Evolutionary conservation across 2,329 filamentous ascomycete genomes (phyloP).

Genomic region (Xylaria sp.): DNA sequence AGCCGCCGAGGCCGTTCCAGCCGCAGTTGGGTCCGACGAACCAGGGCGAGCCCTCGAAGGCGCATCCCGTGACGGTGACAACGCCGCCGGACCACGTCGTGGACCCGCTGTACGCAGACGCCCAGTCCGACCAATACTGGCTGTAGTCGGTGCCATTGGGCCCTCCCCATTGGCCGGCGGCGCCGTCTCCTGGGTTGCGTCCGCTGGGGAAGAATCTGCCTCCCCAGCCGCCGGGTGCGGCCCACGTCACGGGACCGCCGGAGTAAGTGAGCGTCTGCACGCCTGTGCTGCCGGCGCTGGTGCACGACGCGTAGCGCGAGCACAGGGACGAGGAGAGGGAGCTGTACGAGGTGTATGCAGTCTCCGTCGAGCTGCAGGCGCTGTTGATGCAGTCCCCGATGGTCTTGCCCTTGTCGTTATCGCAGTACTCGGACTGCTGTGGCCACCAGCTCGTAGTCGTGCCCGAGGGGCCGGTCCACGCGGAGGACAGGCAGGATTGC

Average conservation of each 20-base stretch:
- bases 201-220: conserved; percentile 38
- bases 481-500: conserved; percentile 57
- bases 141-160: conserved; percentile 37
- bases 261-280: conserved; percentile 55
- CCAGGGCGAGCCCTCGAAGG: conserved; percentile 56
- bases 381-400: conserved; percentile 47
- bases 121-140: conserved; percentile 49
- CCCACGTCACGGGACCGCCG: conserved; percentile 51
- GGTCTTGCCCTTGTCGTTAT: conserved; percentile 43
- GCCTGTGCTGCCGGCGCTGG: conserved; percentile 52
- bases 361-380: conserved; percentile 45
- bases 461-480: conserved; percentile 47
- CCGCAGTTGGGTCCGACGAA: conserved; percentile 53
- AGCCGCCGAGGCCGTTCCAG: conserved; percentile 52
- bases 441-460: conserved; percentile 49
- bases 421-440: conserved; percentile 49
- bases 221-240: conserved; percentile 48
- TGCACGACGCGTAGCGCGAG: conserved; percentile 54
- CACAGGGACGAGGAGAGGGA: conserved; percentile 57
- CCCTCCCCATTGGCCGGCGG: conserved; percentile 29
- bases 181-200: conserved; percentile 24
- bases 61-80: conserved; percentile 57
- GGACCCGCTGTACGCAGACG: conserved; percentile 46
- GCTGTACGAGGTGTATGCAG: conserved; percentile 47
- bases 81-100: conserved; percentile 53